A percentile compares a stretch with the other conserved stretches of the same genome.
phyloP scores from a whole-genome alignment of 371 early-diverging fungal genomes.

The Capillidium heterosporum region DNA sequence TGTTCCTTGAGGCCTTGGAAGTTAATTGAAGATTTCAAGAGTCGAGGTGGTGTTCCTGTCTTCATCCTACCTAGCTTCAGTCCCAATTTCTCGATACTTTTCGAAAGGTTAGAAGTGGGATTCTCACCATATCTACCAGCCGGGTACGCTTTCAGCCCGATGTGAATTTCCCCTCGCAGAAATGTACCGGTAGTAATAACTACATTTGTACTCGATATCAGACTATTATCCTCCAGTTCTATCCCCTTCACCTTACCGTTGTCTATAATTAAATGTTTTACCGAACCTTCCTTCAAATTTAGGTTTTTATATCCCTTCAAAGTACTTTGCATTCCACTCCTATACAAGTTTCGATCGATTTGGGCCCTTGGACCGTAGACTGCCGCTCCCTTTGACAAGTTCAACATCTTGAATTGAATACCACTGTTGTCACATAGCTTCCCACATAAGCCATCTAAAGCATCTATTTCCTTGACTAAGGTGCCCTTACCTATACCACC shows the following conservation, averaged over 20 bases:
- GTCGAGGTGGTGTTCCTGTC: conserved; percentile 70
- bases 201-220: conserved; percentile 46
- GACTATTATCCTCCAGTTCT: conserved; percentile 33
- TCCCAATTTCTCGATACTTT: conserved; percentile 51
- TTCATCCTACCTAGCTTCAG: conserved; percentile 57
- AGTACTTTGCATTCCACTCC: conserved; percentile 43
- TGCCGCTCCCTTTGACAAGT: conserved; percentile 71
- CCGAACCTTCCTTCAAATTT: conserved; percentile 45
- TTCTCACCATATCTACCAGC: conserved; percentile 62
- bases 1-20: conserved; percentile 41
- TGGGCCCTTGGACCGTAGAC: conserved; percentile 77
- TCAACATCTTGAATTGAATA: conserved; percentile 70
- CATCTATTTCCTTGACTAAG: conserved; percentile 64
- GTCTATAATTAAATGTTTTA: conserved; percentile 43
- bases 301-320: conserved; percentile 46
- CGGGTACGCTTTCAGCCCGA: conserved; percentile 52
- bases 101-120: conserved; percentile 54
- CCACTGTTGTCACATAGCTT: conserved; percentile 62
- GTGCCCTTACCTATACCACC: conserved; percentile 78
- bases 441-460: conserved; percentile 68
- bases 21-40: conserved; percentile 55
- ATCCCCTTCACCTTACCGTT: conserved; percentile 4
- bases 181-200: conserved; percentile 77
- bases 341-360: conserved; percentile 64
- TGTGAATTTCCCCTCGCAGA: conserved; percentile 66